Percentiles rank a stretch among this genome's conserved stretches.
Conservation (phyloP, 345 rosid species). For the Eucalyptus caleyi region DNA sequence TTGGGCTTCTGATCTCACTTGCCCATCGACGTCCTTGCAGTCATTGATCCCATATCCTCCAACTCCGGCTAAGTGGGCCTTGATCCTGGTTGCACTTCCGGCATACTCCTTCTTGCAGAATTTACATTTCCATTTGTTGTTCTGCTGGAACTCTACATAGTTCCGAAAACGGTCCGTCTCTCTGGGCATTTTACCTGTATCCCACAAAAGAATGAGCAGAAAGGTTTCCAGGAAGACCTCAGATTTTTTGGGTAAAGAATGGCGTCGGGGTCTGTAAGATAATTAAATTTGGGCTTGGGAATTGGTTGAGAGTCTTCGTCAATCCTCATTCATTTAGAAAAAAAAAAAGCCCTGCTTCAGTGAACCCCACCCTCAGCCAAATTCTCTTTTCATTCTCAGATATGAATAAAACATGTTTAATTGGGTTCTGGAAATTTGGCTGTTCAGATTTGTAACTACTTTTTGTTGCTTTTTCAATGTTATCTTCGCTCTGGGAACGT, state of each 20-base stretch:
- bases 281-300: neutral
- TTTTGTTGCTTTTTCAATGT: fast-evolving
- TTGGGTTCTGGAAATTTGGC: no score
- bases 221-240: neutral
- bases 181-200: slow-evolving; percentile 4
- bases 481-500: no score
- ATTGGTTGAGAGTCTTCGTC: neutral
- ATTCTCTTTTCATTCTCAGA: neutral
- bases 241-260: neutral
- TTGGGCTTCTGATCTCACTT: no score
- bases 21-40: neutral
- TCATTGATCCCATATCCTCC: neutral
- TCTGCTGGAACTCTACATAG: fast-evolving
- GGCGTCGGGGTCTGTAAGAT: neutral
- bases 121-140: fast-evolving
- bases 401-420: neutral
- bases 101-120: neutral
- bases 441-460: no score
- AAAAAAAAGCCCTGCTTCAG: neutral
- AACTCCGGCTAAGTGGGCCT: neutral
- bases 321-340: no score
- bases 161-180: no score
- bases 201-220: slow-evolving; percentile 20
- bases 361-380: neutral
- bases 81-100: neutral